A percentile compares a stretch with the other conserved stretches of the same genome.
Evolutionary conservation across 1,139 yeast genomes (phyloP).

Genomic region (Ogataea hybrid): DNA sequence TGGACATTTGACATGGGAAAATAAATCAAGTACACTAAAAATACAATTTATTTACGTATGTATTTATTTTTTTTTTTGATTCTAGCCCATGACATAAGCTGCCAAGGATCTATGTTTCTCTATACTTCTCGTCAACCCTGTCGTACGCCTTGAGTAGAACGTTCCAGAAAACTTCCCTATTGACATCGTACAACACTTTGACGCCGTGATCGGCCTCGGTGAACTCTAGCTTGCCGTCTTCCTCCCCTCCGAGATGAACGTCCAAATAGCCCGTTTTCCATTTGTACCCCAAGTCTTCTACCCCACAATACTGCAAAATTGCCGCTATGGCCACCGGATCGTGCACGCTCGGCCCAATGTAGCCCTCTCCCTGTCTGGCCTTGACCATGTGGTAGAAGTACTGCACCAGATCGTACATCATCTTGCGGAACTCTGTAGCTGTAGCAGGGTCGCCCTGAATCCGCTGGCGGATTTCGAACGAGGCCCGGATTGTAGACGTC

Average conservation of each 20-base stretch:
- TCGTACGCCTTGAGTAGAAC: conserved; percentile 43
- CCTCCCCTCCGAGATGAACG: conserved; percentile 13
- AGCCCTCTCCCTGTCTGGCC: conserved; percentile 40
- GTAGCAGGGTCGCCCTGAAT: conserved; percentile 35
- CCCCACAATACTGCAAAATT: conserved; percentile 45
- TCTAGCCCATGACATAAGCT: conserved; percentile 2
- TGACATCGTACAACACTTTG: conserved; percentile 40
- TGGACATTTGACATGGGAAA: conserved; percentile 3
- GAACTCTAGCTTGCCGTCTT: conserved; percentile 14
- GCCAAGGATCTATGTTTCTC: neutral
- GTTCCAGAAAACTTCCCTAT: conserved; percentile 53
- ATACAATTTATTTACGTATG: neutral
- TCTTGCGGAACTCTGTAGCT: conserved; percentile 37
- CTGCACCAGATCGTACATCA: conserved; percentile 56
- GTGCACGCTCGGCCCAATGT: conserved; percentile 73
- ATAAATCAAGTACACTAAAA: neutral
- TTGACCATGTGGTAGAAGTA: conserved; percentile 52
- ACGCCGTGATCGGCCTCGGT: conserved; percentile 9
- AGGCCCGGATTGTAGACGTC: conserved; percentile 69
- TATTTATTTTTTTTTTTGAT: too few relatives aligned
- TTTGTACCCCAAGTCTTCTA: conserved; percentile 29
- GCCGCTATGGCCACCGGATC: conserved; percentile 75
- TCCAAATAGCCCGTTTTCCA: conserved; percentile 8
- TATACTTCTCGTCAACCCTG: conserved; percentile 4
- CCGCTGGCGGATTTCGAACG: conserved; percentile 39